Conservation (phyloP, 2,329 filamentous ascomycete genomes). For the Rutstroemia sp. region DNA sequence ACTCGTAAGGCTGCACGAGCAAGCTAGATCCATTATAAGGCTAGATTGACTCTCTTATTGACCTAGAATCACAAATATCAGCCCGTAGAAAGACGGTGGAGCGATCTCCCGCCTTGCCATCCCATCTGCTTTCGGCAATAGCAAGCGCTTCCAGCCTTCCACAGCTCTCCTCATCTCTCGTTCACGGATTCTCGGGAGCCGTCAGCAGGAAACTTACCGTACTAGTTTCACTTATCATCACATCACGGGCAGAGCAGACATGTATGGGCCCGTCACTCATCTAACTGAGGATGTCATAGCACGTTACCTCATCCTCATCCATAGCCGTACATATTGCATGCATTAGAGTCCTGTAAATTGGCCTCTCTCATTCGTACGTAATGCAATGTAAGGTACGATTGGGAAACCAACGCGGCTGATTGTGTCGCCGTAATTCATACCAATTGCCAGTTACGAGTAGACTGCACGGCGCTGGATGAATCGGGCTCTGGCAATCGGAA, state of each 20-base stretch:
- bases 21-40: constrained; percentile 4
- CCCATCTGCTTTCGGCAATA: constrained; percentile 4
- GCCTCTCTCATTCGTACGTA: not conserved
- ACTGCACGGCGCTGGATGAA: not conserved
- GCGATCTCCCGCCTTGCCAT: constrained; percentile 6
- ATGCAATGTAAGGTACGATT: not conserved
- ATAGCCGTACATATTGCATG: not conserved
- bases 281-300: not conserved
- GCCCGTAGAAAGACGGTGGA: constrained; percentile 1
- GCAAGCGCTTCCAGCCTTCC: not conserved
- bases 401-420: constrained; percentile 4
- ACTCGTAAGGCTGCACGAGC: constrained; percentile 11
- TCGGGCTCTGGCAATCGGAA: not conserved
- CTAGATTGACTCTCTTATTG: constrained; percentile 1
- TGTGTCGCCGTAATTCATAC: constrained; percentile 2
- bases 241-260: not conserved
- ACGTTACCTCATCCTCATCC: not conserved
- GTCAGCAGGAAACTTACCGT: not conserved
- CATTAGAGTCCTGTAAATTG: not conserved
- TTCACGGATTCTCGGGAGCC: not conserved
- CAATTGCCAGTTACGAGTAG: not conserved
- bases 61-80: not conserved
- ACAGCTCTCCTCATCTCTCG: constrained; percentile 11
- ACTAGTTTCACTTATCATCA: not conserved
- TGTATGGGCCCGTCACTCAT: not conserved